A percentile compares a stretch with the other conserved stretches of the same genome.
These are phyloP conservation scores for Beauveria medogensis DNA, from an alignment of 2,329 filamentous ascomycete species.

Conservation along the genomic window DNA sequence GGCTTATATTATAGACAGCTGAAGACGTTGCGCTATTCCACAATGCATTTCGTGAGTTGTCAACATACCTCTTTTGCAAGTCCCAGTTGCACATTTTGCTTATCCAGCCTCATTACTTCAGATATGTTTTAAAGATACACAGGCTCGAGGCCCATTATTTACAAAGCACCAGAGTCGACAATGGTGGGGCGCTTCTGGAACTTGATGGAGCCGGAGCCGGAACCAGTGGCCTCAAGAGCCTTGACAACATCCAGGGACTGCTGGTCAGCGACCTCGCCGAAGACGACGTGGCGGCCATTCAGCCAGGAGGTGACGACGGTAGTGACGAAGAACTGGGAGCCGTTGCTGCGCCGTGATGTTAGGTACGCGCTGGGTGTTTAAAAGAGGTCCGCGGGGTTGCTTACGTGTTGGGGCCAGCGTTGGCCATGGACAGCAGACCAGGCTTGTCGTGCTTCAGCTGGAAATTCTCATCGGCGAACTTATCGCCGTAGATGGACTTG, in stretches of 20 bases:
- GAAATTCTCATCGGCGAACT: conserved; percentile 95
- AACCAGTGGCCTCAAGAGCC: conserved; percentile 54
- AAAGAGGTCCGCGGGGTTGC: conserved; percentile 16
- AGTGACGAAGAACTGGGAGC: conserved; percentile 96
- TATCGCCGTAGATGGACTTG: conserved; percentile 91
- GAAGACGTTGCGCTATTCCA: neutral
- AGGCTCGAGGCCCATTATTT: conserved; percentile 21
- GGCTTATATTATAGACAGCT: conserved; percentile 4
- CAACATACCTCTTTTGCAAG: neutral
- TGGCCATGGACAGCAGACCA: conserved; percentile 88
- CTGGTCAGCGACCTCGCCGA: conserved; percentile 60
- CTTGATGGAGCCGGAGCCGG: conserved; percentile 45
- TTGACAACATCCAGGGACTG: conserved; percentile 46
- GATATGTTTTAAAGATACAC: conserved; percentile 16
- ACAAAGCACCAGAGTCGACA: conserved; percentile 42
- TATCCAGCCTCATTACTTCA: neutral
- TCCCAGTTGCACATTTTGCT: neutral
- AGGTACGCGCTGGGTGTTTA: conserved; percentile 7
- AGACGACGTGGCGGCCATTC: conserved; percentile 76
- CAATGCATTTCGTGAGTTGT: neutral
- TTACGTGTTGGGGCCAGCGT: conserved; percentile 89
- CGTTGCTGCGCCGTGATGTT: conserved; percentile 63
- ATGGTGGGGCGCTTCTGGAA: conserved; percentile 53
- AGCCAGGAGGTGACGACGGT: conserved; percentile 85
- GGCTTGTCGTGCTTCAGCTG: conserved; percentile 61